Evolutionary conservation across 2,329 filamentous ascomycete genomes (phyloP), one percentile per base, ranked within the genome.

Genomic region (Colletotrichum tropicicola): DNA sequence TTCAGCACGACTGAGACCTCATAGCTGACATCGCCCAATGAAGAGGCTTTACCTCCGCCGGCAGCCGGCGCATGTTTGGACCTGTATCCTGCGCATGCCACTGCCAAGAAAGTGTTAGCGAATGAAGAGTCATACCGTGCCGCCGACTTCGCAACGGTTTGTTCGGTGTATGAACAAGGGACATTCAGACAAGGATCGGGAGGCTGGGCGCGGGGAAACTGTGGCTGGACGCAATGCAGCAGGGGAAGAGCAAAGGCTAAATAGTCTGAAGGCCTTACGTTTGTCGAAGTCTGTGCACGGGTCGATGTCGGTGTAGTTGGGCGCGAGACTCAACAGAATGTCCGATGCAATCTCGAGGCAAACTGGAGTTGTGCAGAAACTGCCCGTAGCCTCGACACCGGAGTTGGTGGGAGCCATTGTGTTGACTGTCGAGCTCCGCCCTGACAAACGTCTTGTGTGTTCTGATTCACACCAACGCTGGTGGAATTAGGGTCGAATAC

Each of bases 241-340:
- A n/a, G 25, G 23, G 28, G 30, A 41, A 41, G 45, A 25, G 32
- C 21, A 37, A 47, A 30, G 13, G 15, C 17, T 5, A 8, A 30
- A 6, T 19, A 49, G 21, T 41, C 28, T n/a, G 39, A 21, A 27
- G 61, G 32, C 5, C 59, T 13, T 52, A 66, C 63, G 83, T 72
- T 89, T 80, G 64, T 91, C 88, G 68, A 92, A 92, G 70, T 92
- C 77, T 17, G 82, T 85, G 70, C 91, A 93, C 4, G 91, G 86
- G 72, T 92, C 89, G 43, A 92, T 79, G 1, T 86, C 76, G 60
- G 85, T 80, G 73, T 91, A 89, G 54, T 88, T 72, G 7, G 69
- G 63, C 6, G 74, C 70, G 5, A 77, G 62, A 28, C 64, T 71
- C 13, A 54, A 62, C 1, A 74, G 59, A 15, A 76, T 70, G 8